Base-by-base conservation (phyloP, 202 grass and related monocot genomes). In the Tripidium arundinaceum region DNA sequence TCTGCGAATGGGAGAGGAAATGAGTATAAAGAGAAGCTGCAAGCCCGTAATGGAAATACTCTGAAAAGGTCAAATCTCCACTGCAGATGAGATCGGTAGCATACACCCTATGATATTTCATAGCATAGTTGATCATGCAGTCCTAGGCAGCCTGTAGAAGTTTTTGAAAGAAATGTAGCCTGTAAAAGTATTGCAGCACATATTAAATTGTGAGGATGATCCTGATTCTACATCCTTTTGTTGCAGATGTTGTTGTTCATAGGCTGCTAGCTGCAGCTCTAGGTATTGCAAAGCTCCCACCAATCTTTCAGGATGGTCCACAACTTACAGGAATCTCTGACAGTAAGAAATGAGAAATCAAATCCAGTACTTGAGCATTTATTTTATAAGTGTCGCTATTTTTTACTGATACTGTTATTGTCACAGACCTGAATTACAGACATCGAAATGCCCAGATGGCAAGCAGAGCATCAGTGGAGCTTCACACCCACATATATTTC, bases 381-480 rank as follows among this genome's bases (percentile, higher is more conserved):
- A 49, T 43, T 78, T 58, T 85, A 13, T 21, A 11, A 68, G 11
- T 75, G 58, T 58, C 41, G 16, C 37, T 40, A 1, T 81, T 27
- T 79, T 37, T 11, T 74, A 55, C 83, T 92, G 34, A 87, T 74
- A 78, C 41, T 80, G 36, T 57, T 54, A 46, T 72, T 43, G 11
- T 86, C 63, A 36, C 77, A 98, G 96, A 93, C 71, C 85, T 98
- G 78, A 98, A 95, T 77, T 86, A 91, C 85, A 89, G 96, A 47
- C 96, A 98, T 43, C 82, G 96, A 69, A 98, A 98, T 90, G 96
- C 92, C 41, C 96, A 98, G 76, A 98, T 98, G 96, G 92, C 96
- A 86, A 93, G 96, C 84, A 81, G 96, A 63, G 92, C 92, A 70
- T 98, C 96, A 0, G 92, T 98, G 83, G 96, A 98, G 78, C 92